Evolutionary conservation across 2,329 filamentous ascomycete species (phyloP), one percentile per base, ranked within the genome.

Genomic region (Plectosphaerella plurivora): DNA sequence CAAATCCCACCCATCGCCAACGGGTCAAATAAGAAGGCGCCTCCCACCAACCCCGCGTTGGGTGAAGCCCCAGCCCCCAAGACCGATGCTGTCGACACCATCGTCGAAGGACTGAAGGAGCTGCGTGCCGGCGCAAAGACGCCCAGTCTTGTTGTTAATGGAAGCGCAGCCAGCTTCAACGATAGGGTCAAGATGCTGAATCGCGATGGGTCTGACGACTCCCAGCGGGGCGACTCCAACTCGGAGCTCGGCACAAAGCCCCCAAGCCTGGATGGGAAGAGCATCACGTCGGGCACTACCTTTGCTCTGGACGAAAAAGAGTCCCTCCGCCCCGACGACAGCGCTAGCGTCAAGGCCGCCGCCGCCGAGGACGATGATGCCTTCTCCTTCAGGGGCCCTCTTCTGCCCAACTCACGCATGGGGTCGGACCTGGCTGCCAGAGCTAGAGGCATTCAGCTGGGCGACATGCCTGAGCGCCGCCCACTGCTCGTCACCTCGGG

Each of bases 291-390:
- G 24, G 91, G 90, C 15, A 96, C 91, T 5, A 97, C 93, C 0
- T 97, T 96, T 71, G 91, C 90, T n/a, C 76, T 97, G 65, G 93
- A 97, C 63, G 93, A 97, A 70, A 97, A 97, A 68, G 93, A 97
- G 67, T 97, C 92, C 6, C 78, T 97, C 51, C 87, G 92, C 12
- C 93, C 93, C 9, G 93, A 97, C 70, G 93, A 97, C 65, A 97
- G 93, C 68, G 93, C 93, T 35, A 97, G 92, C 66, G 88, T 96
- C 15, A 91, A 95, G 68, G 84, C 83, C 25, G 89, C 89, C 7
- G 86, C 87, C 9, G 91, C 87, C 12, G 92, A 97, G 59, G 93
- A 97, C 61, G 93, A 97, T 61, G 92, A 97, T 65, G 77, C 85
- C 28, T 86, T 89, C 57, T 94, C 90, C 1, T 79, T 90, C 44